phyloP scores from a whole-genome alignment of 352 stramenopile species.

The Thraustochytrium sp. region DNA sequence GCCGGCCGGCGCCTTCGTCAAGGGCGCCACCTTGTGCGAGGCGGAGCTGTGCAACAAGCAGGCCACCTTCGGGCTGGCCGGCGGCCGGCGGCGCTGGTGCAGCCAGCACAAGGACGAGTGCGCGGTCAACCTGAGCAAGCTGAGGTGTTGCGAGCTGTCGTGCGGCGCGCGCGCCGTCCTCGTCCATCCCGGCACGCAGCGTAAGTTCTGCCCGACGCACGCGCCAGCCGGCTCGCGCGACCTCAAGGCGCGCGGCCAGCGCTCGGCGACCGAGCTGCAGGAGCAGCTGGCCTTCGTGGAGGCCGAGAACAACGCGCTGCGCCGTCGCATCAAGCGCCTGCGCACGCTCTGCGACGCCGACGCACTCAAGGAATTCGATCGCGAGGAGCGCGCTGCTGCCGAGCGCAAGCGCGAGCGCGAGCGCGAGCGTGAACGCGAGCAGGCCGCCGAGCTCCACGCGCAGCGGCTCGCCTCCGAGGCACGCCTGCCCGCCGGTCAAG shows the following conservation, averaged over 20 bases:
- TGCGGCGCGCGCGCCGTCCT: background rate
- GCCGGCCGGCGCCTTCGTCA: constrained; percentile 1
- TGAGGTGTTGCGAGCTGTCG: background rate
- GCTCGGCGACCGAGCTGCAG: background rate
- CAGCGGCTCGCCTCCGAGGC: background rate
- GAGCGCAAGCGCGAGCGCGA: too few relatives aligned
- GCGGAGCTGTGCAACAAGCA: background rate
- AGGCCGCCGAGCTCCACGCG: background rate
- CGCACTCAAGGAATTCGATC: background rate
- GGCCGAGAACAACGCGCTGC: background rate
- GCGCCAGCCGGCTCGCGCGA: background rate
- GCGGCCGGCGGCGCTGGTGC: background rate
- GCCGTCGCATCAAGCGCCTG: background rate
- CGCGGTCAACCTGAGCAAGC: constrained; percentile 32
- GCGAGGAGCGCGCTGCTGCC: background rate
- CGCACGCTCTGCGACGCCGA: background rate
- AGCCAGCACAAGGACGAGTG: background rate
- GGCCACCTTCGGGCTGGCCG: background rate
- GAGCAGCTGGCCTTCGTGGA: constrained; percentile 25
- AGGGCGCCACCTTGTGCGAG: background rate
- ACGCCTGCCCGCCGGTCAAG: too few relatives aligned
- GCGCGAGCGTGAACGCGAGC: too few relatives aligned
- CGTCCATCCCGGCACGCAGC: background rate
- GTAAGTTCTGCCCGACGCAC: background rate
- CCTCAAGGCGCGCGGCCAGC: background rate